Percentiles rank a stretch among this genome's conserved stretches.
phyloP scores from a whole-genome alignment of 2,329 filamentous ascomycete genomes.

The Trichoderma asperellum region DNA sequence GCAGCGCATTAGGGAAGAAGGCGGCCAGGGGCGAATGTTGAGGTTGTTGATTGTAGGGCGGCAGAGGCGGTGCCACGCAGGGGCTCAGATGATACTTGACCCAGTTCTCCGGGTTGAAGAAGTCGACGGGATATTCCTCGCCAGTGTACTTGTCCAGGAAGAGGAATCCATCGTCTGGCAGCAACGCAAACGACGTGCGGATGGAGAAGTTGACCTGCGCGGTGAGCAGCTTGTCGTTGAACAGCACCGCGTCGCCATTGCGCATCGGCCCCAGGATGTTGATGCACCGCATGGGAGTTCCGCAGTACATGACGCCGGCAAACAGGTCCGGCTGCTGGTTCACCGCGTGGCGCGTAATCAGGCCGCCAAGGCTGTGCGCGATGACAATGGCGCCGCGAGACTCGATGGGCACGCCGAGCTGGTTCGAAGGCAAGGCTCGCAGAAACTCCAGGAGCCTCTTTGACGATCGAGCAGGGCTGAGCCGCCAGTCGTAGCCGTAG shows the following conservation, averaged over 20 bases:
- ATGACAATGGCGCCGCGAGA: conserved; percentile 77
- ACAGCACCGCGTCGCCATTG: conserved; percentile 88
- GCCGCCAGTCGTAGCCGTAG: conserved; percentile 93
- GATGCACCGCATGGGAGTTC: conserved; percentile 81
- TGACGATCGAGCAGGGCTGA: conserved; percentile 79
- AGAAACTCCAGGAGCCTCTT: conserved; percentile 73
- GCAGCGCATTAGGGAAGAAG: conserved; percentile 50
- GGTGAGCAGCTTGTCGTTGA: conserved; percentile 87
- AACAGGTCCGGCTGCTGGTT: conserved; percentile 86
- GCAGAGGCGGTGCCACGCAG: conserved; percentile 70
- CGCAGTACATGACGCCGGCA: conserved; percentile 82
- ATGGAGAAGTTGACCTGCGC: conserved; percentile 93
- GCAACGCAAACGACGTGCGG: conserved; percentile 79
- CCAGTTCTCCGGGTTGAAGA: conserved; percentile 81
- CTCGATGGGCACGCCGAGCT: conserved; percentile 53
- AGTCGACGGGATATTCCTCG: conserved; percentile 80
- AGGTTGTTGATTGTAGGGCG: conserved; percentile 52
- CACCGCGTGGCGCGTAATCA: conserved; percentile 86
- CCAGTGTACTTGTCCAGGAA: conserved; percentile 83
- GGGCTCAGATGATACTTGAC: conserved; percentile 77
- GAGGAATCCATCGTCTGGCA: conserved; percentile 85
- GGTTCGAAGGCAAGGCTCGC: conserved; percentile 74
- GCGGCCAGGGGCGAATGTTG: conserved; percentile 53
- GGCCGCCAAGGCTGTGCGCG: conserved; percentile 83
- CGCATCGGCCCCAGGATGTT: conserved; percentile 89